Evolutionary conservation across 805 yeast species (phyloP).

Genomic region (Hanseniaspora guilliermondii): DNA sequence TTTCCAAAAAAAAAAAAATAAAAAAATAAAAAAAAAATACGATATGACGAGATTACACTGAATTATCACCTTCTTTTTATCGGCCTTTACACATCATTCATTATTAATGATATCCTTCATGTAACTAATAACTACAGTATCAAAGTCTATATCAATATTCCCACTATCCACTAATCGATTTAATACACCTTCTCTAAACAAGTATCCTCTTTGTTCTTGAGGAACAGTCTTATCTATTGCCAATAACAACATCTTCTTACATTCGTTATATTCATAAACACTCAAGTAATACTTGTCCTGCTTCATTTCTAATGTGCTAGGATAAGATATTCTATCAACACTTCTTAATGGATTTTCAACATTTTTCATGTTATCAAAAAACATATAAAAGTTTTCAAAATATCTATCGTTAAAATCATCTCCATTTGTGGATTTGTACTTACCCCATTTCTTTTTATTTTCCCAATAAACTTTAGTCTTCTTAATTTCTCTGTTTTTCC

Average conservation of each 20-base stretch:
- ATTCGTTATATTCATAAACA: background rate
- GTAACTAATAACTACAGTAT: background rate
- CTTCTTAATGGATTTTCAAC: conserved; percentile 5
- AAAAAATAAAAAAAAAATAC: too few species aligned
- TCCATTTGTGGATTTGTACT: background rate
- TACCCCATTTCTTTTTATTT: background rate
- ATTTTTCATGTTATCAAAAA: conserved; percentile 12
- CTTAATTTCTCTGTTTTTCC: background rate
- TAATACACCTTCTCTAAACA: background rate
- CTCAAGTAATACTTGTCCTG: background rate
- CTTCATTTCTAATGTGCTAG: conserved; percentile 4
- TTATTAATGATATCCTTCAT: background rate
- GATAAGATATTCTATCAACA: conserved; percentile 9
- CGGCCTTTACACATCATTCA: background rate
- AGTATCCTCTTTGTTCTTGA: background rate
- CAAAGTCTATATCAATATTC: background rate
- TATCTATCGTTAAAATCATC: background rate
- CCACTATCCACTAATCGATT: background rate
- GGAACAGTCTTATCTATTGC: background rate
- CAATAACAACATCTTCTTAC: conserved; percentile 1
- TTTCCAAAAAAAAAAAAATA: too few species aligned
- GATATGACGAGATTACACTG: too few species aligned
- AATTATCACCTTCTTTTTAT: background rate
- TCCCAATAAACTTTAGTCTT: conserved; percentile 11
- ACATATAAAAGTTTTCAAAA: conserved; percentile 1